phyloP scores from a whole-genome alignment of 768 basidiomycete genomes.

The Kwoniella dendrophila region DNA sequence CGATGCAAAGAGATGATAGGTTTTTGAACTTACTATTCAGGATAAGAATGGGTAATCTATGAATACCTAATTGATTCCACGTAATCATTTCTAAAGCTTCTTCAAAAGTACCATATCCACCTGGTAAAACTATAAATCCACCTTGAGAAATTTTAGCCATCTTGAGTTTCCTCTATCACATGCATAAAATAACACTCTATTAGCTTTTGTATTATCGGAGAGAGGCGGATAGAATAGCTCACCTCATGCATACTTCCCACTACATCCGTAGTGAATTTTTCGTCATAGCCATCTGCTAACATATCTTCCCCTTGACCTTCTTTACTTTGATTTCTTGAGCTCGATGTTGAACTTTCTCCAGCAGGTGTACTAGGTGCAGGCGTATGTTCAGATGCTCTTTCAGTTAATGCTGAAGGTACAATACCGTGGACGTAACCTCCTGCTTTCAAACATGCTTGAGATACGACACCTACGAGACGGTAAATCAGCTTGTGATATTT shows the following conservation, averaged over 20 bases:
- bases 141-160: conserved; percentile 76
- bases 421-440: conserved; percentile 78
- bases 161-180: conserved; percentile 73
- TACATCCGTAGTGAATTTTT: conserved; percentile 40
- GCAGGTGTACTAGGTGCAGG: conserved; percentile 20
- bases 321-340: conserved; percentile 65
- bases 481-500: neutral
- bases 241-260: conserved; percentile 56
- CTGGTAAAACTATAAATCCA: conserved; percentile 86
- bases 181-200: neutral
- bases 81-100: conserved; percentile 94
- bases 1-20: too few relatives aligned
- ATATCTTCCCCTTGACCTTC: conserved; percentile 49
- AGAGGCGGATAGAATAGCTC: conserved; percentile 10
- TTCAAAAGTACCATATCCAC: conserved; percentile 94
- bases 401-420: conserved; percentile 71
- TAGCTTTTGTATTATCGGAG: neutral
- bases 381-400: conserved; percentile 38
- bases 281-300: conserved; percentile 34
- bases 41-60: conserved; percentile 72
- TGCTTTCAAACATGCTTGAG: conserved; percentile 60
- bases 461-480: conserved; percentile 57
- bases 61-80: conserved; percentile 71
- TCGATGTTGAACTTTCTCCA: conserved; percentile 53
- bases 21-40: conserved; percentile 65